phyloP scores from a whole-genome alignment of 371 early-diverging fungal genomes.

The Chytridium lagenaria region DNA sequence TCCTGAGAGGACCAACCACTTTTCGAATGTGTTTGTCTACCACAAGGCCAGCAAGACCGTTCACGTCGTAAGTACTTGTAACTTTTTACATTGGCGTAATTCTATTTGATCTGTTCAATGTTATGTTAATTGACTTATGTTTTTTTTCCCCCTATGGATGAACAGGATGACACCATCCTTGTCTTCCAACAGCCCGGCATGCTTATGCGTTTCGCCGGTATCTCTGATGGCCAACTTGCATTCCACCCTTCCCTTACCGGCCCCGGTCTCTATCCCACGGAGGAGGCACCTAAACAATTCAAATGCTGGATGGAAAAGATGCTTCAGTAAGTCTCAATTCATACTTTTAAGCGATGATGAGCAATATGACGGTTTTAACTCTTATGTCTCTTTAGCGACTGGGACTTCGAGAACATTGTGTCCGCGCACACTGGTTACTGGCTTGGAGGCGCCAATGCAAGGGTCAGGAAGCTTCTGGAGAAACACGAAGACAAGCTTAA shows the following conservation, averaged over 20 bases:
- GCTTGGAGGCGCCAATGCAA: slow-evolving; percentile 27
- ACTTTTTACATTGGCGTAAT: neutral
- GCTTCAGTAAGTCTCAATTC: too few species aligned
- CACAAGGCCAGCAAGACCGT: slow-evolving; percentile 29
- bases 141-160: too few species aligned
- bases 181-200: slow-evolving; percentile 8
- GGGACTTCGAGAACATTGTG: slow-evolving; percentile 34
- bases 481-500: slow-evolving; percentile 1
- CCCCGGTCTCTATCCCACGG: slow-evolving; percentile 17
- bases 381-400: too few species aligned
- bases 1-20: slow-evolving; percentile 35
- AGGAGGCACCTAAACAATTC: slow-evolving; percentile 31
- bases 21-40: slow-evolving; percentile 32
- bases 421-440: slow-evolving; percentile 28
- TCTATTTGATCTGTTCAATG: too few species aligned
- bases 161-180: slow-evolving; percentile 21
- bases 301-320: slow-evolving; percentile 24
- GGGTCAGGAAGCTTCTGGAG: slow-evolving; percentile 17
- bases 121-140: too few species aligned
- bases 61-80: slow-evolving; percentile 14
- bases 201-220: neutral
- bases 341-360: too few species aligned
- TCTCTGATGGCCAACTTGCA: slow-evolving; percentile 6
- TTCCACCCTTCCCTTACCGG: slow-evolving; percentile 30
- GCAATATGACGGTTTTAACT: too few species aligned